Evolutionary conservation across 768 basidiomycete genomes (phyloP), one percentile per base, ranked within the genome.

Genomic region (Collybia sp.): DNA sequence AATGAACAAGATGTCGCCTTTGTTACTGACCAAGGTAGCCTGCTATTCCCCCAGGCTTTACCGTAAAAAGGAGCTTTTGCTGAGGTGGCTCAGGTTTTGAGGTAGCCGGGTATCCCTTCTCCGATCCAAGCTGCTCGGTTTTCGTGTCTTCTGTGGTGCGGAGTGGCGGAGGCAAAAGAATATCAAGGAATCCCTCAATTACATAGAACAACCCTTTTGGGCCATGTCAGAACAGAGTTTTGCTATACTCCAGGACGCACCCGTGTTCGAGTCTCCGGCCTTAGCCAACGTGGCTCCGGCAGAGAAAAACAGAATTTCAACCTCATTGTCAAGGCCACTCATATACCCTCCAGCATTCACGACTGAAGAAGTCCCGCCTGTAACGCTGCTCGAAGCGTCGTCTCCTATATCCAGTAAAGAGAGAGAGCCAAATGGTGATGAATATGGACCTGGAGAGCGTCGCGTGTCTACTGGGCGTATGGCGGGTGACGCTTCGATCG

Each of bases 41-140:
- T 9, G 95, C 96, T 50, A 99, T 96, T 0, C 96, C 96, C 46
- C 96, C 96, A 12, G 94, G 90, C 58, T 95, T 96, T 17, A 95
- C 91, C 1, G 92, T 94, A 63, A 96, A 99, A 17, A 99, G 74
- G 9, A 87, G 75, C 58, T 87, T 92, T 52, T 75, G 76, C 30
- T 70, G 66, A 5, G 62, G 57, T 45, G 60, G 68, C 42, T 62
- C 66, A 25, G 25, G 25, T 8, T 25, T 25, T 25, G 8, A 25
- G 35, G 55, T 53, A 44, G 59, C 64, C n/a, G 35, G 35, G 35
- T 13, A 13, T 6, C 3, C 35, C 31, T 31, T 19, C 11, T 31
- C 18, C 18, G 19, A 30, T 17, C 45, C 43, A 17, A 48, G 12
- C 35, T 49, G 47, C 16, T 40, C 38, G 40, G 60, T 44, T 15